Percentiles rank a stretch among this genome's conserved stretches.
Evolutionary conservation across 441 rosid genomes (phyloP).

Genomic region (Arabidopsis lyrata): DNA sequence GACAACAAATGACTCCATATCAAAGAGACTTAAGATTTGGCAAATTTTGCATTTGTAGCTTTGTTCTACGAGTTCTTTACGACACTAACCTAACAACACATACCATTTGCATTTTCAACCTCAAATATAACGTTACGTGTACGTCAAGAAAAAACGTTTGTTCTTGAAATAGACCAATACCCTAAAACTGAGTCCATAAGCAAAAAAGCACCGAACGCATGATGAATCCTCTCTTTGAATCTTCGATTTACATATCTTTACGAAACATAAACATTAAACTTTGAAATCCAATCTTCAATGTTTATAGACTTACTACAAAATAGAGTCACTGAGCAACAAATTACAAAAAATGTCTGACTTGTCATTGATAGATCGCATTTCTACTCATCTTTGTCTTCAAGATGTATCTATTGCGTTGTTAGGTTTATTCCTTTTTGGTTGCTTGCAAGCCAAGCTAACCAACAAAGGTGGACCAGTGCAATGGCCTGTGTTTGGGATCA

Average conservation of each 20-base stretch:
- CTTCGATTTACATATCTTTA: conserved; percentile 33
- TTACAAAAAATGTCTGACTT: conserved; percentile 17
- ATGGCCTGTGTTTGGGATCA: conserved; percentile 75
- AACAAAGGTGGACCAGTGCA: conserved; percentile 61
- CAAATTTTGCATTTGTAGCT: not conserved
- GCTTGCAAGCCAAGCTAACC: conserved; percentile 54
- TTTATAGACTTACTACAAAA: not conserved
- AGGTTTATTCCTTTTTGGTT: conserved; percentile 58
- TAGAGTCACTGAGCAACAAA: not conserved
- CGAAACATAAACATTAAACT: conserved; percentile 21
- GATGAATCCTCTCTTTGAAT: conserved; percentile 20
- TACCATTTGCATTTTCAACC: not conserved
- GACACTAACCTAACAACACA: conserved; percentile 1
- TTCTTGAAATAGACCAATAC: conserved; percentile 6
- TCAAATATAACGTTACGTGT: conserved; percentile 1
- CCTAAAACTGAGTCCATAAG: not conserved
- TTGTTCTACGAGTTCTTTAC: not conserved
- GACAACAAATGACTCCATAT: not conserved
- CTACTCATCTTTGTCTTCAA: conserved; percentile 45
- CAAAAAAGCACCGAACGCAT: conserved; percentile 27
- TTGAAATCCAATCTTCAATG: not conserved
- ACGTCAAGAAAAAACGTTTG: not conserved
- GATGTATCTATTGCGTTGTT: conserved; percentile 56
- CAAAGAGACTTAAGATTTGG: not conserved
- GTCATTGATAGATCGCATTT: conserved; percentile 42